These are phyloP conservation scores for Fusarium globosum DNA, from an alignment of 2,329 filamentous ascomycete species.

Conservation along the genomic window DNA sequence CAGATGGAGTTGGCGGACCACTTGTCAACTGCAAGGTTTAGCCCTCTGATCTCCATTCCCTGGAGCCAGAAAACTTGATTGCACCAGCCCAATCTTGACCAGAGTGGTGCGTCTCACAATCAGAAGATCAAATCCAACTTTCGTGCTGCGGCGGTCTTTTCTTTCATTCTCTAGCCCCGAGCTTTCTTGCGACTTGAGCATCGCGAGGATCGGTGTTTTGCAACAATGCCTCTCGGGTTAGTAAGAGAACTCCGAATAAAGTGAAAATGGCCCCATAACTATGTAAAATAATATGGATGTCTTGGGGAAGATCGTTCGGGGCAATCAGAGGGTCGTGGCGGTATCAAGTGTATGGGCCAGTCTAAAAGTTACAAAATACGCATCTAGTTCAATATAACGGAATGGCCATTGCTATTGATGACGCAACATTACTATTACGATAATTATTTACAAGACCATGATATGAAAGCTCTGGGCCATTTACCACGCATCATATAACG, in stretches of 20 bases:
- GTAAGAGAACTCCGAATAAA: not conserved
- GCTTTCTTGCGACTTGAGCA: not conserved
- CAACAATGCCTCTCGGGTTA: not conserved
- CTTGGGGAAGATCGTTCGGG: not conserved
- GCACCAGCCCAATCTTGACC: not conserved
- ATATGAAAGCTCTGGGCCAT: too few relatives aligned
- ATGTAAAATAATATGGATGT: not conserved
- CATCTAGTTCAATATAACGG: not conserved
- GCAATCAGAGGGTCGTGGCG: not conserved
- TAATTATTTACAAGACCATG: accelerated
- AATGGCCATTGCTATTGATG: not conserved
- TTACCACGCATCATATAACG: accelerated
- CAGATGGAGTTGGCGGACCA: not conserved
- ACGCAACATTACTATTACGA: not conserved
- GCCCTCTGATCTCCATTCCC: not conserved
- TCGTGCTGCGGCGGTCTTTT: not conserved
- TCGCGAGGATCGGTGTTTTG: accelerated
- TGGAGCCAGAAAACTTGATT: accelerated
- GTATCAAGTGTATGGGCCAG: not conserved
- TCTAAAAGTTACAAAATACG: not conserved
- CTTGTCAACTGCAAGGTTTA: accelerated
- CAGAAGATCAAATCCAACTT: not conserved
- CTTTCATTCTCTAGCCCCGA: not conserved
- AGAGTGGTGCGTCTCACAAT: accelerated
- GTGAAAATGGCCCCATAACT: accelerated